Conservation (phyloP, 2,329 filamentous ascomycete genomes). For the Aspergillus novoparasiticus region DNA sequence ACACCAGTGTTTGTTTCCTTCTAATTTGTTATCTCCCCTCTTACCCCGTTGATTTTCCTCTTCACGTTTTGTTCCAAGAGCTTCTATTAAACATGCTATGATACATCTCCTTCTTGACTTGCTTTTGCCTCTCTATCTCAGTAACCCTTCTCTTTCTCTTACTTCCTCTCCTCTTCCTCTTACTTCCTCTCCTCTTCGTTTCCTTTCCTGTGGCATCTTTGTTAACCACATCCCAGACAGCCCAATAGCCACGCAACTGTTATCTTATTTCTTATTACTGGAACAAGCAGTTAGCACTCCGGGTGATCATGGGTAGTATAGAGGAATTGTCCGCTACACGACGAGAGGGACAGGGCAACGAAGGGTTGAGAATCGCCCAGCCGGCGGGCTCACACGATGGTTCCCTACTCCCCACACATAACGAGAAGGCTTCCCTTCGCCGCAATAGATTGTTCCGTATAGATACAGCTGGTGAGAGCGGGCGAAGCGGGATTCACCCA, state of each 20-base stretch:
- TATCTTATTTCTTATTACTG: neutral
- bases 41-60: neutral
- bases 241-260: neutral
- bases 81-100: neutral
- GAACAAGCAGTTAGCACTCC: neutral
- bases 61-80: neutral
- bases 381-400: constrained; percentile 18
- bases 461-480: constrained; percentile 63
- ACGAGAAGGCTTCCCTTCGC: constrained; percentile 19
- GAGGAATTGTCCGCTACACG: constrained; percentile 7
- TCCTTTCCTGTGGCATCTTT: neutral
- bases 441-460: constrained; percentile 36
- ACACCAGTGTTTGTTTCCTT: neutral
- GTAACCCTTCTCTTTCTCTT: neutral
- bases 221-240: too few relatives aligned
- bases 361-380: constrained; percentile 13
- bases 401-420: constrained; percentile 31
- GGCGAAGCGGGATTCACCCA: constrained; percentile 66
- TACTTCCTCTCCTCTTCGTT: neutral
- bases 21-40: neutral
- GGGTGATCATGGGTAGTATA: neutral
- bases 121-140: neutral
- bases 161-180: neutral
- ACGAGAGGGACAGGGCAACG: constrained; percentile 9
- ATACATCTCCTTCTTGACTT: neutral